Percentiles rank a stretch among this genome's conserved stretches.
phyloP scores from a whole-genome alignment of 139 green algal genomes.

The Raphidocelis subcapitata region DNA sequence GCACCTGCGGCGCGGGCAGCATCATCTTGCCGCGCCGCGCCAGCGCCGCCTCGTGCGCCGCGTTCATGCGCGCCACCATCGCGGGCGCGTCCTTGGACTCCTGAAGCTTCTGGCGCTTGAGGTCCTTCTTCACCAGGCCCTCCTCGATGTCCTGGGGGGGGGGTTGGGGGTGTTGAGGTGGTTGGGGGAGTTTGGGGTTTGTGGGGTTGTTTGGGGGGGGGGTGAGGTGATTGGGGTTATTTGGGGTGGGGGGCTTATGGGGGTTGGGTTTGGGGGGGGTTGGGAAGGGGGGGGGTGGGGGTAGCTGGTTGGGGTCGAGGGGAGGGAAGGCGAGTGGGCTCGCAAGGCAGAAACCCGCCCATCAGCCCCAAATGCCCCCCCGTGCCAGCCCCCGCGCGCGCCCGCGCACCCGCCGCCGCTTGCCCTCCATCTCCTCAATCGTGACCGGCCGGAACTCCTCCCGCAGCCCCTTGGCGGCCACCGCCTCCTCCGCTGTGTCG shows the following conservation, averaged over 20 bases:
- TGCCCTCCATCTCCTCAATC: conserved; percentile 90
- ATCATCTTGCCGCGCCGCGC: conserved; percentile 83
- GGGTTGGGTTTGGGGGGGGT: no score
- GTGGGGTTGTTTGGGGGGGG: no score
- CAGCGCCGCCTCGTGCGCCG: conserved; percentile 68
- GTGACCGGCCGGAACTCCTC: conserved; percentile 87
- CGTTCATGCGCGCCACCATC: conserved; percentile 22
- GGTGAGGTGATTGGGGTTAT: no score
- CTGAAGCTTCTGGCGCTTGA: conserved; percentile 71
- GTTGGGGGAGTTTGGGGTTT: no score
- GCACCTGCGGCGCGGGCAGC: conserved; percentile 80
- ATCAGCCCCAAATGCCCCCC: conserved; percentile 6
- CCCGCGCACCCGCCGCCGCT: conserved; percentile 53
- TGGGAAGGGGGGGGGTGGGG: no score
- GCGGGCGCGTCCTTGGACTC: conserved; percentile 55
- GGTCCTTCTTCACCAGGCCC: conserved; percentile 82
- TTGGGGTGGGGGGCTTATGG: no score
- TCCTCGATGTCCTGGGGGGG: conserved; percentile 79
- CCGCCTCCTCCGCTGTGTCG: conserved; percentile 76
- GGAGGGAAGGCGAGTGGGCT: no score
- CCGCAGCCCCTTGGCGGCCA: conserved; percentile 57
- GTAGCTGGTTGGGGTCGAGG: no score
- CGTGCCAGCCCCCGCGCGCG: neutral
- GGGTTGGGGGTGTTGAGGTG: no score
- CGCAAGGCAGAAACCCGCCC: no score